These are phyloP conservation scores for Drechslerella dactyloides DNA, from an alignment of 2,329 filamentous ascomycete genomes.

Conservation along the genomic window DNA sequence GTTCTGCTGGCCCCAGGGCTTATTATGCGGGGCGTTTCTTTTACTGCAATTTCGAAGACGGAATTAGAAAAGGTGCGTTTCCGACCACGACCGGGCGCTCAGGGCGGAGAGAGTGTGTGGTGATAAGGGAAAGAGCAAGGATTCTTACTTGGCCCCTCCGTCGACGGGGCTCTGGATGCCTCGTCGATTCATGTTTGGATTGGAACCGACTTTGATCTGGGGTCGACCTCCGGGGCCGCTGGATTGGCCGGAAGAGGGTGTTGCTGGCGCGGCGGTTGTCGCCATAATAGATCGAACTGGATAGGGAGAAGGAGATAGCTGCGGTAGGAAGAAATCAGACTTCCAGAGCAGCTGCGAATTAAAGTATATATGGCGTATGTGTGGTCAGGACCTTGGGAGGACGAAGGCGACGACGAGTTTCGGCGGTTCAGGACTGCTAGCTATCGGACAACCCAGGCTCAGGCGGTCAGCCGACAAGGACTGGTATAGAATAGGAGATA, in stretches of 20 bases:
- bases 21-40: conserved; percentile 32
- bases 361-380: too few species aligned
- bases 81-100: not conserved
- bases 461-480: not conserved
- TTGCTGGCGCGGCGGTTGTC: conserved; percentile 48
- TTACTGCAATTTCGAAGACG: conserved; percentile 15
- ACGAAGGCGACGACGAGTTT: not conserved
- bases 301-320: conserved; percentile 1
- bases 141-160: conserved; percentile 38
- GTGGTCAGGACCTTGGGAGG: not conserved
- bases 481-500: not conserved
- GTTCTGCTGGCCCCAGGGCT: conserved; percentile 44
- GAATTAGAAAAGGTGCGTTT: conserved; percentile 12
- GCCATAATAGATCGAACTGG: conserved; percentile 26
- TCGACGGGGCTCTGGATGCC: conserved; percentile 46
- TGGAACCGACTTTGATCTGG: conserved; percentile 45
- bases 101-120: not conserved
- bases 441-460: not conserved
- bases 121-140: not conserved
- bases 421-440: not conserved
- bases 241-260: conserved; percentile 43
- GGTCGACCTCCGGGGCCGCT: conserved; percentile 41
- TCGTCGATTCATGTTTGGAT: conserved; percentile 40
- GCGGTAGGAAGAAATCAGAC: conserved; percentile 11
- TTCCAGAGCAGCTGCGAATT: conserved; percentile 1